Evolutionary conservation across 306 rosid genomes (phyloP).

Genomic region (Argentina anserina): DNA sequence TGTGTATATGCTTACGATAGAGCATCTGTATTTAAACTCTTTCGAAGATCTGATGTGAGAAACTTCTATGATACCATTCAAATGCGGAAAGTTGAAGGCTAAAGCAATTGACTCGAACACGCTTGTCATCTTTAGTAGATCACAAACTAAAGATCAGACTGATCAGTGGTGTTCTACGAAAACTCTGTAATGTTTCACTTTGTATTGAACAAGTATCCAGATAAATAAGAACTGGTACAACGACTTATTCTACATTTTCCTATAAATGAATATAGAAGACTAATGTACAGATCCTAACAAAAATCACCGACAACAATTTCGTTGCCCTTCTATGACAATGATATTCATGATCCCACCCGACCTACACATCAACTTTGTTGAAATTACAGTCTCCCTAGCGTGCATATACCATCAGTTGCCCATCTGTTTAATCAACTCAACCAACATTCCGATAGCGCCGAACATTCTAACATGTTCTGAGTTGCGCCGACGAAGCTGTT

Average conservation of each 20-base stretch:
- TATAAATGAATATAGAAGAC: neutral
- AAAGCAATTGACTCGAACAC: too few relatives aligned
- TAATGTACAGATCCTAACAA: neutral
- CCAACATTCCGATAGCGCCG: conserved; percentile 12
- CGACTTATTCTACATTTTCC: neutral
- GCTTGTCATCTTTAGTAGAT: neutral
- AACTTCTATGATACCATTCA: neutral
- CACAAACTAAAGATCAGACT: neutral
- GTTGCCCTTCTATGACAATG: neutral
- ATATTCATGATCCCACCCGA: neutral
- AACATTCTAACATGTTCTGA: conserved; percentile 9
- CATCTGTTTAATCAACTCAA: conserved; percentile 22
- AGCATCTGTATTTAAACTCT: too few relatives aligned
- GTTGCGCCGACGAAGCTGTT: conserved; percentile 8
- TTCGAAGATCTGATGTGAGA: neutral
- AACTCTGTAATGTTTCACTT: neutral
- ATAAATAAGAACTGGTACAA: neutral
- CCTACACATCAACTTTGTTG: neutral
- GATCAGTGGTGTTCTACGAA: neutral
- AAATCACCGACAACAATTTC: conserved; percentile 1
- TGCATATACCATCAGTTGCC: conserved; percentile 1
- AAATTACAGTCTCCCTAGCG: neutral
- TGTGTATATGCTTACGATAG: too few relatives aligned
- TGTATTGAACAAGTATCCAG: neutral
- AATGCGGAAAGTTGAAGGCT: neutral